Conservation (phyloP, 768 basidiomycete species). For the Boletus rubroflammeus region DNA sequence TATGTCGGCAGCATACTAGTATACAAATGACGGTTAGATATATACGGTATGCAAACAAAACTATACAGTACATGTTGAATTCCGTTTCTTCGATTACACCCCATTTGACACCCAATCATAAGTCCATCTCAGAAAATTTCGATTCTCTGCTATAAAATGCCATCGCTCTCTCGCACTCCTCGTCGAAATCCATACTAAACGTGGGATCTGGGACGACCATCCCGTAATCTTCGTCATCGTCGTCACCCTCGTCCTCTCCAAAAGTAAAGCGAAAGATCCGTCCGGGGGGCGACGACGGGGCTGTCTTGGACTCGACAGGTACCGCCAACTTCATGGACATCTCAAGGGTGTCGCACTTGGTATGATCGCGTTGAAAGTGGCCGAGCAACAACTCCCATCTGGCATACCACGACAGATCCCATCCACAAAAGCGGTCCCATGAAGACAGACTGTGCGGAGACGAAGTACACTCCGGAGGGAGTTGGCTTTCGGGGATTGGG, state of each 20-base stretch:
- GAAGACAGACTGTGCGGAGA: constrained; percentile 4
- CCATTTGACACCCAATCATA: not conserved
- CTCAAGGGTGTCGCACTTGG: constrained; percentile 8
- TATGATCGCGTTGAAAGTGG: constrained; percentile 34
- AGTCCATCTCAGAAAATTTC: not conserved
- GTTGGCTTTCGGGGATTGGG: constrained; percentile 3
- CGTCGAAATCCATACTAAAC: constrained; percentile 20
- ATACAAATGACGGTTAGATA: constrained; percentile 18
- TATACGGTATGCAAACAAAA: constrained; percentile 14
- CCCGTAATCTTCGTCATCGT: constrained; percentile 31
- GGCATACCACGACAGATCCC: constrained; percentile 50
- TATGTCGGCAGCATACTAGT: constrained; percentile 3
- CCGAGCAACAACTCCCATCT: constrained; percentile 53
- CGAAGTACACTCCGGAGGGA: not conserved
- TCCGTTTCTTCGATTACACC: not conserved
- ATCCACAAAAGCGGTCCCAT: constrained; percentile 24
- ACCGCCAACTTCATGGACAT: not conserved
- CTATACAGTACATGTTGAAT: constrained; percentile 10
- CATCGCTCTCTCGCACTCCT: constrained; percentile 26
- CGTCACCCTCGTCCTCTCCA: constrained; percentile 19
- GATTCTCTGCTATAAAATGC: constrained; percentile 22
- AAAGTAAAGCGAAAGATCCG: constrained; percentile 21
- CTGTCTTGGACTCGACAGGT: not conserved
- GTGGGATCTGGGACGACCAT: constrained; percentile 12
- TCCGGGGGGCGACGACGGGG: not conserved